Conservation (phyloP, 192 early-diverging fungal species). For the Coemansia sp. region DNA sequence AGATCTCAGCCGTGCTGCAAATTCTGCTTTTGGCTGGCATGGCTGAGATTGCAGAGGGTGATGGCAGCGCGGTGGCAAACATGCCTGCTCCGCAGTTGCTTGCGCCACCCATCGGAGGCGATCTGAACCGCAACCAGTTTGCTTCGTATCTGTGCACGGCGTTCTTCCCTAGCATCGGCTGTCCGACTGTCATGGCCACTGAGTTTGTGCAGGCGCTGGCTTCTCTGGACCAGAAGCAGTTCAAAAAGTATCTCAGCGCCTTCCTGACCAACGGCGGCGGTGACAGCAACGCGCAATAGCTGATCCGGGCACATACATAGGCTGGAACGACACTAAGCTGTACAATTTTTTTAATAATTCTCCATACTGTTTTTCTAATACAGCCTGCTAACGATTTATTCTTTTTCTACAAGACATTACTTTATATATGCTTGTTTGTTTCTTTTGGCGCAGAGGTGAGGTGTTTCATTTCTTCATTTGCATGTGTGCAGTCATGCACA, state of each 20-base stretch:
- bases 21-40: conserved; percentile 48
- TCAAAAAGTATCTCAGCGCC: conserved; percentile 67
- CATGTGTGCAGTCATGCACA: too few species aligned
- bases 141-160: conserved; percentile 36
- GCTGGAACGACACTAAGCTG: background rate
- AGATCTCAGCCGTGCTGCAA: conserved; percentile 54
- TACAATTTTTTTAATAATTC: too few species aligned
- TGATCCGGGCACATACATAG: too few species aligned
- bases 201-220: conserved; percentile 76
- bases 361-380: too few species aligned
- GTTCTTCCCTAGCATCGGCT: conserved; percentile 52
- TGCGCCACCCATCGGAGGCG: conserved; percentile 31
- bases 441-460: too few species aligned
- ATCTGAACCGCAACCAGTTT: conserved; percentile 45
- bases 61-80: conserved; percentile 21
- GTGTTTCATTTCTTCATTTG: too few species aligned
- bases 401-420: background rate
- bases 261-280: conserved; percentile 29
- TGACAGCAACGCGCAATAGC: background rate
- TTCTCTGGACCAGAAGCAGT: conserved; percentile 63
- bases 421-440: conserved; percentile 6
- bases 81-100: conserved; percentile 36
- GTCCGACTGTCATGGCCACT: conserved; percentile 62
- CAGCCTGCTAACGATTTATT: too few species aligned
- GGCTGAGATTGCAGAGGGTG: conserved; percentile 28